Evolutionary conservation across 257 asterid species (phyloP), one percentile per base, ranked within the genome.

Genomic region (Osmanthus fragrans): DNA sequence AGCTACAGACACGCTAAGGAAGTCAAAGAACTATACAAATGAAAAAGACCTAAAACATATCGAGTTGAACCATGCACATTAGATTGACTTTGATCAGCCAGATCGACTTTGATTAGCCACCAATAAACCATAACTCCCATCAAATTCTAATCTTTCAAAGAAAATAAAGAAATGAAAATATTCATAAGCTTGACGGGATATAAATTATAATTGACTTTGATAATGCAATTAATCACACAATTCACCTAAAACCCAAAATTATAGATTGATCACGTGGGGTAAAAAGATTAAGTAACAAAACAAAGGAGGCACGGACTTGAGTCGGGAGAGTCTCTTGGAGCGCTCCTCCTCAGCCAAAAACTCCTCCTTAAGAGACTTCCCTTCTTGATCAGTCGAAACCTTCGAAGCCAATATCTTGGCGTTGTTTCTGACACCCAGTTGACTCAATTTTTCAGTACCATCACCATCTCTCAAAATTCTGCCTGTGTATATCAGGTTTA

Each of bases 311-410:
- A 85, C 92, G 70, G 71, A 95, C 99, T 88, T 92, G 65, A 95
- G 81, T 80, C 98, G 87, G 8, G 93, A 81, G 69, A 95, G 92
- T 81, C 80, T 88, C 16, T 80, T 88, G 27, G 83, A 54, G 21
- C 99, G 96, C 90, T 95, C 99, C 82, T 95, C 99, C 82, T 91
- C 99, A 8, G 96, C 97, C 90, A 94, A 71, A 36, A 92, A 91
- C 64, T 89, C 96, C 2, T 91, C 92, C 51, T 84, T 81, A 16
- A 85, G 49, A 10, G 91, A 81, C 84, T 90, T 90, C 4, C 94
- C 96, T 21, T 69, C 80, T 36, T 82, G 91, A 87, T 90, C 96
- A 79, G 82, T 71, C 64, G 91, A 82, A 29, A 85, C 90, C 87
- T 81, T 90, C 2, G 96, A 80, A 47, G 96, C 97, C 88, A 95